Evolutionary conservation across 2,329 filamentous ascomycete genomes (phyloP).

Genomic region (Immersiporthe knoxdaviesiana): DNA sequence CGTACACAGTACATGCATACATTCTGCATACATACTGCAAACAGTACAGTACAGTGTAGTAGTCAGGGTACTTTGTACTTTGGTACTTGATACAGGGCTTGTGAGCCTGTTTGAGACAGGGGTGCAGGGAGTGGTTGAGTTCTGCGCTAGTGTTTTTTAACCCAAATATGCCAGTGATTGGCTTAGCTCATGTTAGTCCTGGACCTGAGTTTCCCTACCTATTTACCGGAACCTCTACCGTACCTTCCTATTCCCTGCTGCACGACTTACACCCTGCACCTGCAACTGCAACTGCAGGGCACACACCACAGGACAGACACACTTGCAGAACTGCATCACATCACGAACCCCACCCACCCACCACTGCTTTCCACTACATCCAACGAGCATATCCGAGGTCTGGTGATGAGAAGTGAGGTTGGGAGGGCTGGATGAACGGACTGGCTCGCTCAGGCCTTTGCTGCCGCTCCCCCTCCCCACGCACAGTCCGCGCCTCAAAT

Average conservation of each 20-base stretch:
- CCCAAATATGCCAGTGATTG: not conserved
- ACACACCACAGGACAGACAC: not conserved
- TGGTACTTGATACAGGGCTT: not conserved
- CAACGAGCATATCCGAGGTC: not conserved
- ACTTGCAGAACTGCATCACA: slow-evolving; percentile 5
- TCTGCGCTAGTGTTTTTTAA: not conserved
- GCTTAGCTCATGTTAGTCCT: not conserved
- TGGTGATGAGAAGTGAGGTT: not conserved
- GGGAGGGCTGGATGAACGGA: not conserved
- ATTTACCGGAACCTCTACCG: not conserved
- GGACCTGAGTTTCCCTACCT: not conserved
- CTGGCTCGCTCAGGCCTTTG: not conserved
- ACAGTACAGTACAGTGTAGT: not conserved
- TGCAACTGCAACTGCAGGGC: not conserved
- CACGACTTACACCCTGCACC: slow-evolving; percentile 4
- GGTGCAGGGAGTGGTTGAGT: not conserved
- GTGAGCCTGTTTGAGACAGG: not conserved
- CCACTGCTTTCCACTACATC: not conserved
- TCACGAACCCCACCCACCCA: not conserved
- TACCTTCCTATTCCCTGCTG: not conserved
- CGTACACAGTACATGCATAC: not conserved
- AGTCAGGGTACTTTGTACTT: not conserved
- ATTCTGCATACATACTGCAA: not conserved
- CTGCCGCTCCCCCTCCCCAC: not conserved
- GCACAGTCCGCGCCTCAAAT: slow-evolving; percentile 3